Base-by-base conservation (phyloP, 352 stramenopile genomes). In the Pythium dissimile region DNA sequence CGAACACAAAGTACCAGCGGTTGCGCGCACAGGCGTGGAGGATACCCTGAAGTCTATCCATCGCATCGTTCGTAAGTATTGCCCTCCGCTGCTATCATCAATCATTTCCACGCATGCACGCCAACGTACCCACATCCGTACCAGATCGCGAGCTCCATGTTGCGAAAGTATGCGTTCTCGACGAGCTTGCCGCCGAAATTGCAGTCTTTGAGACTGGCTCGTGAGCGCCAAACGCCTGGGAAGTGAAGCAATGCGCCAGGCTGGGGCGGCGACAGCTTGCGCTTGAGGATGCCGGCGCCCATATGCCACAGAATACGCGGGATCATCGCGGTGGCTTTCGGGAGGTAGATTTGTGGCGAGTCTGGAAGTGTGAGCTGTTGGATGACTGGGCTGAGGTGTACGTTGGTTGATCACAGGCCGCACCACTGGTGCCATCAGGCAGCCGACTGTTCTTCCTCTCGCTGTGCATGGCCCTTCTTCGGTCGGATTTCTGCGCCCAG, bases 221-320 rank as follows among this genome's bases (percentile, higher is more conserved):
- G 76, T 31, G 74, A 76, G 44, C 77, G 69, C 75, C 75, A 89
- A 1, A 89, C 65, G 23, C 70, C 71, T 20, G 79, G 76, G 49
- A 79, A 83, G 47, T 72, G 64, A 28, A 89, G 67, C 42, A 89
- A 64, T 28, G 67, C 72, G 6, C 75, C 75, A 2, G 78, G 78
- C 13, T 41, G 5, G 20, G 74, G 72, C 23, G 69, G 67, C 10
- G 66, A 59, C 30, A 88, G 58, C 54, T 71, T 71, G 49, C 75
- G 78, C 35, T 71, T 67, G 31, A 89, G 54, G 15, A 85, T 54
- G 27, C 78, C 75, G 23, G 66, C 63, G 52, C 66, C 63, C 78
- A 89, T 86, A 71, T 89, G 77, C 78, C 78, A 89, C 53, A 89
- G 54, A 26, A 81, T 84, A 55, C 78, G 75, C 16, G 76, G 78